Evolutionary conservation across 1,139 yeast species (phyloP), one percentile per base, ranked within the genome.

Genomic region (Hemisphaericaspora xylofermentans): DNA sequence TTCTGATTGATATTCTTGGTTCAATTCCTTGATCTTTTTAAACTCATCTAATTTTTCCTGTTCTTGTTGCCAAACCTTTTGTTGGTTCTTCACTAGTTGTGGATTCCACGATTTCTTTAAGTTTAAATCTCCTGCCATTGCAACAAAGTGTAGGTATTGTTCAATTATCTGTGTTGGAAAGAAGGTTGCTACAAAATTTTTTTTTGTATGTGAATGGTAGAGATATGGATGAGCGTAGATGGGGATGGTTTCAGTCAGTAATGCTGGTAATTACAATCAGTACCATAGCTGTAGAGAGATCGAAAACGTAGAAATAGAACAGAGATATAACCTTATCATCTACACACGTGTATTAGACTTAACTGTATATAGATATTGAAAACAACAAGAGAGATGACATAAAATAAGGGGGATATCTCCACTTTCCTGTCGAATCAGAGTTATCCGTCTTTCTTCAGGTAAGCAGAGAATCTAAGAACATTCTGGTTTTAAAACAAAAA

Each of bases 31-130:
- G 33, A 84, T 80, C 53, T 78, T 76, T 53, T 80, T 78, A 42
- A 84, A 77, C 56, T 88, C 95, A 24, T 78, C 78, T 8, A 88
- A 66, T 17, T 87, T 82, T 39, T 83, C 84, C 55, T 88, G 91
- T 57, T 93, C 98, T 43, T 72, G 75, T 52, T 82, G 74, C 95
- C 95, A 86, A 26, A 91, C 93, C 57, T 83, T 85, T 52, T 82
- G 84, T 63, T 85, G 91, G 69, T 93, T 93, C 63, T 86, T 86
- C 53, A 86, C 70, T 39, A 88, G 71, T 33, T 87, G 91, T 3
- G 98, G 97, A 60, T 91, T 89, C 98, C 98, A 93, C 45, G 98
- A 91, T 61, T 93, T 93, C 64, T 91, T 85, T 44, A 89, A 64
- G 59, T 91, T 91, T 49, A 91, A 71, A 62, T 91, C 96, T 6